Conservation (phyloP, 2,329 filamentous ascomycete species). For the Penicillium sp. region DNA sequence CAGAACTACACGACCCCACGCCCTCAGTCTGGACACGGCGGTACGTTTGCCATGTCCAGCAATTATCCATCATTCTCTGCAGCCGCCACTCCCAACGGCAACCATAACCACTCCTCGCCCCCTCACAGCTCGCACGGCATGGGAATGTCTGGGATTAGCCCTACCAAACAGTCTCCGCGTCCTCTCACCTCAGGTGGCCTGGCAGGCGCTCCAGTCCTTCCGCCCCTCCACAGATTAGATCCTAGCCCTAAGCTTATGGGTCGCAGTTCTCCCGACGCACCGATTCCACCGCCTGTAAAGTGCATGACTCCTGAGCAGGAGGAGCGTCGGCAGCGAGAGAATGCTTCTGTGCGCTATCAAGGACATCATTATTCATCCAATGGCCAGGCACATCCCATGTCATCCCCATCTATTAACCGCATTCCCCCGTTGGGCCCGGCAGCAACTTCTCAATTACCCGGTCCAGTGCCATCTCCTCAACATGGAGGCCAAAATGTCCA, state of each 20-base stretch:
- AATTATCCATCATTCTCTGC: conserved; percentile 38
- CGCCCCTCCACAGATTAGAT: conserved; percentile 46
- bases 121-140: conserved; percentile 42
- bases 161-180: conserved; percentile 51
- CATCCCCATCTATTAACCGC: conserved; percentile 38
- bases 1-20: conserved; percentile 31
- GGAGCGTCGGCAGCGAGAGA: conserved; percentile 44
- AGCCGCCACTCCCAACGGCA: conserved; percentile 36
- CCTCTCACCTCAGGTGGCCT: conserved; percentile 40
- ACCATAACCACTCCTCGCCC: conserved; percentile 36
- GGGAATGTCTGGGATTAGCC: conserved; percentile 50
- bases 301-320: conserved; percentile 50
- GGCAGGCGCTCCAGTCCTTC: conserved; percentile 41
- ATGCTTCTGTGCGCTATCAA: conserved; percentile 34
- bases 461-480: conserved; percentile 26
- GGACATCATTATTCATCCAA: conserved; percentile 23
- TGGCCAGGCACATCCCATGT: conserved; percentile 32
- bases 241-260: conserved; percentile 51
- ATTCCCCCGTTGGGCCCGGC: conserved; percentile 37
- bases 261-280: conserved; percentile 46
- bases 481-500: conserved; percentile 9
- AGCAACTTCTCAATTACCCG: conserved; percentile 28
- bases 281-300: conserved; percentile 47
- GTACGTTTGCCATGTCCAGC: conserved; percentile 35
- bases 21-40: conserved; percentile 33